Conservation (phyloP, 805 yeast species). For the Metschnikowia arizonensis region DNA sequence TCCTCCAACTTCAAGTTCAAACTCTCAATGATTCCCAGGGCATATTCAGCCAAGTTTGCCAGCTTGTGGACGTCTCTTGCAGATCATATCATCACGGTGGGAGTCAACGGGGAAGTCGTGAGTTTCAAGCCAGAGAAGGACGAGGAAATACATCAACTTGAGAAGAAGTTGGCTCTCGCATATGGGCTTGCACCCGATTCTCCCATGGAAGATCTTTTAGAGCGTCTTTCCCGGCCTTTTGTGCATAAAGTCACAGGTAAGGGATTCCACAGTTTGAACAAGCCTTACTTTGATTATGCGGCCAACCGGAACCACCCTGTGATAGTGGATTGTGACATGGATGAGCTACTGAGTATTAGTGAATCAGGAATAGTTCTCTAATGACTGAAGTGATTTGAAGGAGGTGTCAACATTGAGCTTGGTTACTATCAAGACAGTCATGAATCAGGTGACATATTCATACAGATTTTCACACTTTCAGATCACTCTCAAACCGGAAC, state of each 20-base stretch:
- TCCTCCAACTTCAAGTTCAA: slow-evolving; percentile 13
- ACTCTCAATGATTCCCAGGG: slow-evolving; percentile 32
- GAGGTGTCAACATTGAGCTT: too few species aligned
- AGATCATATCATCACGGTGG: slow-evolving; percentile 24
- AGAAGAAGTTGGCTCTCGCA: slow-evolving; percentile 11
- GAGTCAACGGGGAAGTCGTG: slow-evolving; percentile 37
- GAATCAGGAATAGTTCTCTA: neutral
- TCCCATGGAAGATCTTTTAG: slow-evolving; percentile 17
- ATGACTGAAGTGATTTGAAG: too few species aligned
- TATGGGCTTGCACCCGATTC: slow-evolving; percentile 1
- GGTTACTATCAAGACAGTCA: too few species aligned
- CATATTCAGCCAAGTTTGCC: slow-evolving; percentile 22
- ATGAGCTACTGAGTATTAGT: slow-evolving; percentile 18
- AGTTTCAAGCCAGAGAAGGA: slow-evolving; percentile 10
- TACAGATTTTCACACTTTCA: too few species aligned
- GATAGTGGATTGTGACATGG: slow-evolving; percentile 35
- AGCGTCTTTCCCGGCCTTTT: slow-evolving; percentile 32
- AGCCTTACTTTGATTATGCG: slow-evolving; percentile 32
- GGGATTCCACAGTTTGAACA: slow-evolving; percentile 33
- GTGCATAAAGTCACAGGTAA: slow-evolving; percentile 37
- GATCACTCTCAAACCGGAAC: too few species aligned
- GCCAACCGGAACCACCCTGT: slow-evolving; percentile 19
- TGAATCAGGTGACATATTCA: too few species aligned
- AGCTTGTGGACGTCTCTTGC: slow-evolving; percentile 20
- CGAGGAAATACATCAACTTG: slow-evolving; percentile 14